A percentile compares a stretch with the other conserved stretches of the same genome.
Conservation (phyloP, 306 rosid species). For the Rosa persica region DNA sequence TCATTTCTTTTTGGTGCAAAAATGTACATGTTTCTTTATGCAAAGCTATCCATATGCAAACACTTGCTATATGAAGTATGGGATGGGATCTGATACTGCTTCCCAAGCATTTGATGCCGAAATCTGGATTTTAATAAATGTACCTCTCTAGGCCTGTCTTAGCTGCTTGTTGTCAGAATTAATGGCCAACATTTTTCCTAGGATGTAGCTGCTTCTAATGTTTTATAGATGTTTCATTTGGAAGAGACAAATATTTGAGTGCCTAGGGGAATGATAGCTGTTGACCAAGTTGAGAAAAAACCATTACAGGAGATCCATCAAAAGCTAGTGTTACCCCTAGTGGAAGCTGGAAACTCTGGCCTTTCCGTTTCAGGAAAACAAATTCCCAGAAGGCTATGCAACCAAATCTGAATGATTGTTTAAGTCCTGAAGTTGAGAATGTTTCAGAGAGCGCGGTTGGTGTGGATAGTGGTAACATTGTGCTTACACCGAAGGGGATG, state of each 20-base stretch:
- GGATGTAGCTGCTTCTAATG: slow-evolving; percentile 33
- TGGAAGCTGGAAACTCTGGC: slow-evolving; percentile 89
- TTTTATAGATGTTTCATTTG: slow-evolving; percentile 37
- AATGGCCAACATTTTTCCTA: slow-evolving; percentile 27
- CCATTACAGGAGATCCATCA: slow-evolving; percentile 62
- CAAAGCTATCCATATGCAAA: slow-evolving; percentile 30
- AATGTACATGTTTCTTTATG: slow-evolving; percentile 32
- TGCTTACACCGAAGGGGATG: slow-evolving; percentile 31
- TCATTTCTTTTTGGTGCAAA: slow-evolving; percentile 16
- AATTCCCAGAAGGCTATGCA: slow-evolving; percentile 35
- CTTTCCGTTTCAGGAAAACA: slow-evolving; percentile 60
- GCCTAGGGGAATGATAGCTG: slow-evolving; percentile 30
- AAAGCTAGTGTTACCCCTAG: slow-evolving; percentile 30
- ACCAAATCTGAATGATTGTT: slow-evolving; percentile 35
- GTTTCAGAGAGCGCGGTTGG: slow-evolving; percentile 38
- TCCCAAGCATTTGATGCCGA: slow-evolving; percentile 29
- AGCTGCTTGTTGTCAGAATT: slow-evolving; percentile 32
- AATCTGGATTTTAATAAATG: slow-evolving; percentile 35
- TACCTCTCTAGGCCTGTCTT: slow-evolving; percentile 25
- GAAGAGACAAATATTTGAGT: slow-evolving; percentile 28
- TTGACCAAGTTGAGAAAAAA: slow-evolving; percentile 49
- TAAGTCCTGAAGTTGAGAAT: slow-evolving; percentile 34
- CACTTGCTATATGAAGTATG: slow-evolving; percentile 29
- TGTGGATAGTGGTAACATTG: slow-evolving; percentile 30
- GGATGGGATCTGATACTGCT: slow-evolving; percentile 29